Base-by-base conservation (phyloP, 2,329 filamentous ascomycete species). In the Colletotrichum euphorbiae region DNA sequence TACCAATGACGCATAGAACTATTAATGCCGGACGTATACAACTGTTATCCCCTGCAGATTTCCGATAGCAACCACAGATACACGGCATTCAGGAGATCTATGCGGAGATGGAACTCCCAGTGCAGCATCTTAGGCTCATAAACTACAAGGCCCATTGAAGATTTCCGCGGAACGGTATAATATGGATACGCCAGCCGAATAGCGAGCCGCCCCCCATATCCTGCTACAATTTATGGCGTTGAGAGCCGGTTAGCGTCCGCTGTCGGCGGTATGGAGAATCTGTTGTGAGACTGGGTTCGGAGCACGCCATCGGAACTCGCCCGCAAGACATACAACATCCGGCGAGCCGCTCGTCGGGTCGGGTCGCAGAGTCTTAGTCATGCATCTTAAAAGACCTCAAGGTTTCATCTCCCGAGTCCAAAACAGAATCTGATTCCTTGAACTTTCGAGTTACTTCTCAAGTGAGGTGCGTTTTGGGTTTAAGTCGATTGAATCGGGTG, bases 251-350 rank as follows among this genome's bases (percentile, higher is more conserved):
- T 8, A 15, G 11, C 13, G 15, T 61, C 21, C 46, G 46, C 33
- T 8, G 19, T 21, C 48, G 28, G 54, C 17, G 38, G 24, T 59
- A 17, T 59, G 61, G 54, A 43, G 28, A 31, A 40, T 19, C 12
- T 59, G 54, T 59, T 65, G 61, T 24, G 48, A 68, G 48, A 42
- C 38, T 43, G 48, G 48, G 24, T 33, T 17, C n/a, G 40, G 42
- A 68, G 61, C 66, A 68, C 61, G 66, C 31, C 61, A 65, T 65
- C 61, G 40, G 54, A 65, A 59, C 46, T 65, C 61, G 54, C 48
- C 21, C 12, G 33, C 38, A 42, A 7, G 5, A n/a, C 15, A 31
- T 11, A 17, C n/a, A 19, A 38, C 43, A 67, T 45, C 64, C 64
- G 51, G 51, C 64, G 51, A 67, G 24, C 24, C 13, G 43, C 42